Conservation (phyloP, 768 basidiomycete genomes). For the Tulasnella calospora region DNA sequence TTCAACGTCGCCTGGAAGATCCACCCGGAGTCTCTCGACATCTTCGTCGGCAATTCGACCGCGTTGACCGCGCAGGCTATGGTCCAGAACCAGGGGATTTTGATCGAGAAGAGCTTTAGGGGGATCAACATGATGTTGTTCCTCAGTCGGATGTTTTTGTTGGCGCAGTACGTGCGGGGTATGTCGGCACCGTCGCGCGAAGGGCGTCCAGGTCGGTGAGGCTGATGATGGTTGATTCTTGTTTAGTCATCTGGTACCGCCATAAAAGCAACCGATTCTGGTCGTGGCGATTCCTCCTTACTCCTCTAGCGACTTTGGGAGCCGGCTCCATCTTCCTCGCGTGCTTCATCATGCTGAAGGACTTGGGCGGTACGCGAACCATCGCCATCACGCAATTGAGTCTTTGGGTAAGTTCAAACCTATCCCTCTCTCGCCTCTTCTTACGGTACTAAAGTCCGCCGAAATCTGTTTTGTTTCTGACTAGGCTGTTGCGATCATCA, state of each 20-base stretch:
- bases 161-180: neutral
- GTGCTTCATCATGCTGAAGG: slow-evolving; percentile 1
- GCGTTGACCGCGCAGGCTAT: neutral
- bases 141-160: neutral
- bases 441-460: no score
- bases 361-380: neutral
- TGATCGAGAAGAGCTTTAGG: neutral
- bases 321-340: neutral
- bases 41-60: slow-evolving; percentile 1
- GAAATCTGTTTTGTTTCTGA: no score
- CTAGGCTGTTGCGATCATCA: neutral
- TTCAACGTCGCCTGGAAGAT: neutral
- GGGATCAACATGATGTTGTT: slow-evolving; percentile 5
- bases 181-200: no score
- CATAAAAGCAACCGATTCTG: neutral
- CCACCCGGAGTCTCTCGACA: neutral
- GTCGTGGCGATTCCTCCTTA: neutral
- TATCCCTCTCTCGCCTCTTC: neutral
- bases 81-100: neutral
- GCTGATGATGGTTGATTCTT: neutral
- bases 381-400: neutral
- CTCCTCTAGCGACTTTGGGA: neutral
- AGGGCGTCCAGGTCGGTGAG: neutral
- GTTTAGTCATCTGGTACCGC: slow-evolving; percentile 4
- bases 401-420: neutral